A percentile compares a stretch with the other conserved stretches of the same genome.
Evolutionary conservation across 495 filamentous ascomycete species (phyloP).

Genomic region (Lasiosphaeriaceae sp.): DNA sequence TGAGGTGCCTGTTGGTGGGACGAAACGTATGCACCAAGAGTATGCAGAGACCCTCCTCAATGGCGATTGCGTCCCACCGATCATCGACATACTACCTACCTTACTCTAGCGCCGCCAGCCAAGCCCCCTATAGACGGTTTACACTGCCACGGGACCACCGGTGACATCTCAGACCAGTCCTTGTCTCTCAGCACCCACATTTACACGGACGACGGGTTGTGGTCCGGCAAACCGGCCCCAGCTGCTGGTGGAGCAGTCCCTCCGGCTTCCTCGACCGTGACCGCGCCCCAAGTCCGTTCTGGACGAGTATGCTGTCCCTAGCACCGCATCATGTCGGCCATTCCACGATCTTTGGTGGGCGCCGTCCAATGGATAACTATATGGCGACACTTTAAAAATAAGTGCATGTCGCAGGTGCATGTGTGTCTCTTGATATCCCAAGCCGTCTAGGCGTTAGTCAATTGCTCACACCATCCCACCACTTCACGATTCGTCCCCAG

Average conservation of each 20-base stretch:
- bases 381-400: background rate
- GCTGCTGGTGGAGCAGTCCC: background rate
- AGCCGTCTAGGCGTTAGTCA: background rate
- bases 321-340: background rate
- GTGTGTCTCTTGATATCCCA: background rate
- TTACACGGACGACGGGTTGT: too few species aligned
- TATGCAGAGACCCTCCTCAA: background rate
- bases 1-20: slow-evolving; percentile 11
- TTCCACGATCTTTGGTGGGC: background rate
- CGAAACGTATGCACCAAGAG: slow-evolving; percentile 11
- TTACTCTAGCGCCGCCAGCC: background rate
- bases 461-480: background rate
- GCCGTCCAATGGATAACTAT: background rate
- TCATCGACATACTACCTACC: background rate
- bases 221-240: background rate
- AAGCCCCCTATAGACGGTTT: background rate
- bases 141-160: background rate
- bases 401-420: background rate
- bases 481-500: background rate
- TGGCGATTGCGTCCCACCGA: background rate
- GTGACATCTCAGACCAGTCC: too few species aligned
- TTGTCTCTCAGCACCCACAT: too few species aligned
- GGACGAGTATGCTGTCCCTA: background rate
- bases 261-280: background rate
- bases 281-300: background rate